Evolutionary conservation across 495 filamentous ascomycete species (phyloP).

Genomic region (Annulohypoxylon moriforme): DNA sequence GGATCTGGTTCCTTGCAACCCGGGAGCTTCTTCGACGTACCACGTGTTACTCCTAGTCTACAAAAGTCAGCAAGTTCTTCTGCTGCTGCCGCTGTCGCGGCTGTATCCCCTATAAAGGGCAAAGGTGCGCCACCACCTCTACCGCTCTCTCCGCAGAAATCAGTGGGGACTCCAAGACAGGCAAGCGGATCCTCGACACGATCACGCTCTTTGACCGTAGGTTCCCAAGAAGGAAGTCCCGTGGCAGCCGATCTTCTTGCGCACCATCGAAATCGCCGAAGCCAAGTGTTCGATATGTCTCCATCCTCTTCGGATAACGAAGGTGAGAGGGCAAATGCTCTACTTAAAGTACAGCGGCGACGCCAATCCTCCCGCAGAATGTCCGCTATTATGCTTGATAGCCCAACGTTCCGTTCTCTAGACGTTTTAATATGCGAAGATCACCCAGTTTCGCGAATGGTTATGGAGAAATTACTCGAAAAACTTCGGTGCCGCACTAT

Average conservation of each 20-base stretch:
- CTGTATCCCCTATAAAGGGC: conserved; percentile 80
- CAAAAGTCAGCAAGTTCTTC: conserved; percentile 71
- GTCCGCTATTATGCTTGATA: conserved; percentile 85
- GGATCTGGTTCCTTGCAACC: conserved; percentile 73
- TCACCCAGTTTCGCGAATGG: conserved; percentile 94
- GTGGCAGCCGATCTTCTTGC: conserved; percentile 75
- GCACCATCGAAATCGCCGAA: conserved; percentile 87
- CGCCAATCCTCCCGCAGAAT: conserved; percentile 91
- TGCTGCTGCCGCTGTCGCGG: conserved; percentile 61
- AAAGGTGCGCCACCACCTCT: conserved; percentile 66
- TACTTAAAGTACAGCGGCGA: conserved; percentile 92
- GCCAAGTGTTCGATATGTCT: conserved; percentile 95
- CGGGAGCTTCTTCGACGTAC: conserved; percentile 77
- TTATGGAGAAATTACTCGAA: conserved; percentile 96
- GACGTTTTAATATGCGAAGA: conserved; percentile 98
- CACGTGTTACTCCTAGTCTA: conserved; percentile 67
- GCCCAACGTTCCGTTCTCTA: conserved; percentile 87
- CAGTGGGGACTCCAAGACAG: conserved; percentile 60
- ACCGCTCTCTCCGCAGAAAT: conserved; percentile 63
- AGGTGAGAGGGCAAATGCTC: conserved; percentile 86
- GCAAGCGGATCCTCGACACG: conserved; percentile 63
- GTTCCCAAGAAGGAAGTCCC: conserved; percentile 88
- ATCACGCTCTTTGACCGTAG: conserved; percentile 90
- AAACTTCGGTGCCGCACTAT: conserved; percentile 97
- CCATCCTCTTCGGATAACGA: conserved; percentile 98